Conservation (phyloP, 306 rosid genomes). For the Corylus americana region DNA sequence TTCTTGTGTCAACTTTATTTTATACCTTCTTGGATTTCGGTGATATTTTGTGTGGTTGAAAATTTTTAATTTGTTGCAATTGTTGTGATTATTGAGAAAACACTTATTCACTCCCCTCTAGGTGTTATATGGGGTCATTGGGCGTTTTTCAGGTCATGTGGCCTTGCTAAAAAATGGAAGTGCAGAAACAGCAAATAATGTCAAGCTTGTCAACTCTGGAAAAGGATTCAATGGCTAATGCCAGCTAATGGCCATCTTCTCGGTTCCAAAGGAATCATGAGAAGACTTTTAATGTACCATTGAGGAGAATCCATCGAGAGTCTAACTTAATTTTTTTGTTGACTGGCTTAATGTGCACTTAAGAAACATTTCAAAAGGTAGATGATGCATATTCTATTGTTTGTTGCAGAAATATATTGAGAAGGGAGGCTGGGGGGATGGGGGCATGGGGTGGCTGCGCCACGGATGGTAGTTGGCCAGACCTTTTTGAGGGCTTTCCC, state of each 20-base stretch:
- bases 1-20: too few relatives aligned
- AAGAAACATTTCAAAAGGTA: neutral
- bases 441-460: too few relatives aligned
- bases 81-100: too few relatives aligned
- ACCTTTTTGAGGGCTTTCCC: neutral
- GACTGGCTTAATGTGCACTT: neutral
- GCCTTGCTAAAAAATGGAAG: neutral
- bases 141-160: neutral
- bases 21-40: too few relatives aligned
- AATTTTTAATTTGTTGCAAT: too few relatives aligned
- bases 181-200: neutral
- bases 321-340: neutral
- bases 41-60: too few relatives aligned
- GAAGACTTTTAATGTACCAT: neutral
- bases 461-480: neutral
- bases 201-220: neutral
- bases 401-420: neutral
- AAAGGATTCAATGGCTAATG: neutral
- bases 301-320: neutral
- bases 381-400: neutral
- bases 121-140: too few relatives aligned
- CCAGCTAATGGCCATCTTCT: neutral
- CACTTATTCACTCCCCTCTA: too few relatives aligned
- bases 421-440: too few relatives aligned
- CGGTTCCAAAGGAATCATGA: neutral